These are phyloP conservation scores for Fusarium hainanense DNA, from an alignment of 2,329 filamentous ascomycete genomes.

Conservation along the genomic window DNA sequence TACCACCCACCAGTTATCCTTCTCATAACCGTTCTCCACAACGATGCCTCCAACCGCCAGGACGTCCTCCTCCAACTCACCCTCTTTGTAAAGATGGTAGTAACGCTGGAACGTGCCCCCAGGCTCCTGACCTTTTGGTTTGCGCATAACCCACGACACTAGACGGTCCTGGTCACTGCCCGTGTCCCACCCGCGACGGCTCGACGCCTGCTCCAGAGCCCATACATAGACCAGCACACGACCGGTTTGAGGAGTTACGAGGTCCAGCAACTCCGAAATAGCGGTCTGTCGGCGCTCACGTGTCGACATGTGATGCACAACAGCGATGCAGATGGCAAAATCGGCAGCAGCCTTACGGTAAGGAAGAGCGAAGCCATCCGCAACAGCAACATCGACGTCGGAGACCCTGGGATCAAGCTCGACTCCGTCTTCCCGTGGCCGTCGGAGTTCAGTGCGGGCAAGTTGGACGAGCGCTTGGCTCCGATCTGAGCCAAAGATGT, in stretches of 20 bases:
- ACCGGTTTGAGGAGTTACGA: conserved; percentile 70
- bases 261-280: conserved; percentile 75
- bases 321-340: conserved; percentile 94
- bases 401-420: conserved; percentile 25
- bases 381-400: conserved; percentile 77
- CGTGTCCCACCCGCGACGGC: conserved; percentile 89
- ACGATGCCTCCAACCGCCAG: conserved; percentile 78
- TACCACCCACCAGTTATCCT: conserved; percentile 98
- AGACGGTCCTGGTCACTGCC: conserved; percentile 88
- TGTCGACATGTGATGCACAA: conserved; percentile 93
- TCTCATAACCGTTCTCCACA: conserved; percentile 88
- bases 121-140: conserved; percentile 46
- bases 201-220: conserved; percentile 91
- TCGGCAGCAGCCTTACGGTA: conserved; percentile 73
- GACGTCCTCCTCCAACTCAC: conserved; percentile 87
- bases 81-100: conserved; percentile 90
- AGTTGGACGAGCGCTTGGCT: conserved; percentile 68
- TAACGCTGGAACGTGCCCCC: conserved; percentile 83
- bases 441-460: conserved; percentile 51
- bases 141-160: conserved; percentile 88
- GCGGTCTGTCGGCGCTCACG: conserved; percentile 76
- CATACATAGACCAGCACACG: conserved; percentile 89
- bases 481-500: conserved; percentile 87
- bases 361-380: conserved; percentile 85
- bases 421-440: conserved; percentile 28